Evolutionary conservation across 441 rosid genomes (phyloP).

Genomic region (Pelargonium myrrhifolium): DNA sequence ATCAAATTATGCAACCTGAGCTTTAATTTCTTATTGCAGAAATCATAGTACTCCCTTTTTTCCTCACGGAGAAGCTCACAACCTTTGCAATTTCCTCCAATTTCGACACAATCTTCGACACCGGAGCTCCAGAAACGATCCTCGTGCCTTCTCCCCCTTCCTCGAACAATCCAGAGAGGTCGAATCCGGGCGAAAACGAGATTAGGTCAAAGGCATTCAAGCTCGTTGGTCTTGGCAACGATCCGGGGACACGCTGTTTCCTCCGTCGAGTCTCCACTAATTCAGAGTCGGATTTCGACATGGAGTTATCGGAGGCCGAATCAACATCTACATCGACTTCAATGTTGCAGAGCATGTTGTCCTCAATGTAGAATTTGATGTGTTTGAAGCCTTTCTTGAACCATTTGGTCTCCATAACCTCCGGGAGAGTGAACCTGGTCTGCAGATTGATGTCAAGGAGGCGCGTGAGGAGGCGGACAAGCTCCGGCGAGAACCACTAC

Average conservation of each 20-base stretch:
- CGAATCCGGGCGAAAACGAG: background rate
- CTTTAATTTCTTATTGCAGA: conserved; percentile 55
- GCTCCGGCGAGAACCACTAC: conserved; percentile 63
- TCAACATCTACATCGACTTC: too few relatives aligned
- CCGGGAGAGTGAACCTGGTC: conserved; percentile 47
- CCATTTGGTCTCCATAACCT: conserved; percentile 59
- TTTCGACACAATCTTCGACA: conserved; percentile 56
- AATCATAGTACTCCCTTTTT: conserved; percentile 82
- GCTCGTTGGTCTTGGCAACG: conserved; percentile 46
- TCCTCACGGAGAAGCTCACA: conserved; percentile 73
- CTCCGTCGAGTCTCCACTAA: too few relatives aligned
- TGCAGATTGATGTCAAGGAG: conserved; percentile 55
- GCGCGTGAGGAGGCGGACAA: conserved; percentile 46
- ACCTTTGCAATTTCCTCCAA: conserved; percentile 79
- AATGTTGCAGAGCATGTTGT: too few relatives aligned
- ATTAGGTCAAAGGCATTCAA: conserved; percentile 63
- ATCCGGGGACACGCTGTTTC: background rate
- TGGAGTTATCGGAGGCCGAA: too few relatives aligned
- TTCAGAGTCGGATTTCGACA: too few relatives aligned
- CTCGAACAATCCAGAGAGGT: background rate
- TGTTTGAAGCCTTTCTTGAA: conserved; percentile 56
- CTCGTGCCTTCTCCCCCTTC: background rate
- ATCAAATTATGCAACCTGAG: conserved; percentile 60
- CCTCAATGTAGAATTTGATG: conserved; percentile 20
- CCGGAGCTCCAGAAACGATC: conserved; percentile 38